phyloP scores from a whole-genome alignment of 2,329 filamentous ascomycete species.

The Arthroderma sp. region DNA sequence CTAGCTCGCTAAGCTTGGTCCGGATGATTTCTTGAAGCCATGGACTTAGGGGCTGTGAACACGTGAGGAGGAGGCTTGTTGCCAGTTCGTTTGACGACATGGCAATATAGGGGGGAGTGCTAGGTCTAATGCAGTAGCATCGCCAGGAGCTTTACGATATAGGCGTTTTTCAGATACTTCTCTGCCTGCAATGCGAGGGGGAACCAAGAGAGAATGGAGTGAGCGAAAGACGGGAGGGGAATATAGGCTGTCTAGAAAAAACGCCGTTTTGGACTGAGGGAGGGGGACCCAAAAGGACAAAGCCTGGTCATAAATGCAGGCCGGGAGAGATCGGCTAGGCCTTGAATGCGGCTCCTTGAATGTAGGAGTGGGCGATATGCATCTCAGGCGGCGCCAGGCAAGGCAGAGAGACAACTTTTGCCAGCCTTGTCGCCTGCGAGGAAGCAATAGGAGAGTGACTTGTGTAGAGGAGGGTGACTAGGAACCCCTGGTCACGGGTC shows the following conservation, averaged over 20 bases:
- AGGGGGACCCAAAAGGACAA: not conserved
- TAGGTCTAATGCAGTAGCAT: not conserved
- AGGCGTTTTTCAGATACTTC: not conserved
- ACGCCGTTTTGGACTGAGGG: not conserved
- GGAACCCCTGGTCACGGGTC: not conserved
- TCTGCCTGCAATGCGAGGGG: not conserved
- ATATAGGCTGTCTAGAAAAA: not conserved
- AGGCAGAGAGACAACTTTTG: not conserved
- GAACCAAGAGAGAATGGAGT: not conserved
- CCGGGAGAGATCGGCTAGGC: not conserved
- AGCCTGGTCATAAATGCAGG: not conserved
- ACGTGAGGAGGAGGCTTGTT: not conserved
- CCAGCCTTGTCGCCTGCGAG: not conserved
- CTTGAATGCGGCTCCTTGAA: not conserved
- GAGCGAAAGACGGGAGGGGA: not conserved
- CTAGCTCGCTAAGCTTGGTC: not conserved
- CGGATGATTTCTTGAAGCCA: constrained; percentile 1
- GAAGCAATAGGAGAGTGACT: not conserved
- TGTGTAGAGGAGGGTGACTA: not conserved
- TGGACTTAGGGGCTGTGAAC: not conserved
- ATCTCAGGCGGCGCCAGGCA: not conserved
- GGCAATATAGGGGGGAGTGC: not conserved
- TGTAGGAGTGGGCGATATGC: not conserved
- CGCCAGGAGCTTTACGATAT: not conserved
- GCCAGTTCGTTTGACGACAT: not conserved